Percentiles rank a stretch among this genome's conserved stretches.
Conservation (phyloP, 176 grass and related monocot species). For the Ensete glaucum region DNA sequence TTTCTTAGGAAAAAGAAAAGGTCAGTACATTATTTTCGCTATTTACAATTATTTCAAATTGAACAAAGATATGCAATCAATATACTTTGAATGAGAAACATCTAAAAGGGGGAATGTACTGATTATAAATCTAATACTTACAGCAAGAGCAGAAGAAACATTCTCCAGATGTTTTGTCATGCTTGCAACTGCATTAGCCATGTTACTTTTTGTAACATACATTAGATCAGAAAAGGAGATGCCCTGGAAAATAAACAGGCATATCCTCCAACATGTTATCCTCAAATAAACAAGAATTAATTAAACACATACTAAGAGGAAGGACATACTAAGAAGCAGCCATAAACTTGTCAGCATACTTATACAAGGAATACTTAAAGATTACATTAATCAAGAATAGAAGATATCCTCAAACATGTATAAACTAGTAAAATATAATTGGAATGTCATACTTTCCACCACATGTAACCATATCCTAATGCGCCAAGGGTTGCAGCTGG, state of each 20-base stretch:
- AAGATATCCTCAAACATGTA: background rate
- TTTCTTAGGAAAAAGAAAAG: too few relatives aligned
- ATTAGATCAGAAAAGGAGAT: slow-evolving; percentile 75
- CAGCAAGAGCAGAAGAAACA: slow-evolving; percentile 74
- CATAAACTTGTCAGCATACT: too few relatives aligned
- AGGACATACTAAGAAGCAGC: too few relatives aligned
- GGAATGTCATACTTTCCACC: slow-evolving; percentile 81
- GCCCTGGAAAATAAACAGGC: slow-evolving; percentile 34
- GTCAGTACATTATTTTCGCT: too few relatives aligned
- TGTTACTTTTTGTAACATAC: slow-evolving; percentile 92
- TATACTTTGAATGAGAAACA: background rate
- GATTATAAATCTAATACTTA: slow-evolving; percentile 28
- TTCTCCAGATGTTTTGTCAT: slow-evolving; percentile 94
- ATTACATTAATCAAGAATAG: background rate
- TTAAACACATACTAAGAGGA: too few relatives aligned
- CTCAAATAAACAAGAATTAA: too few relatives aligned
- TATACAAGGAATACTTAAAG: background rate
- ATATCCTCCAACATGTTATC: too few relatives aligned
- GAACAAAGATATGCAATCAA: background rate
- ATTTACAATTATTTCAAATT: too few relatives aligned
- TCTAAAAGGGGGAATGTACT: background rate
- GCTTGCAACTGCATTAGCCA: slow-evolving; percentile 78
- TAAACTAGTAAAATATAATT: slow-evolving; percentile 4
- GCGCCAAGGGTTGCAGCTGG: slow-evolving; percentile 83
- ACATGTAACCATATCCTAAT: slow-evolving; percentile 93